These are phyloP conservation scores for Sporothrix sp. DNA, from an alignment of 2,329 filamentous ascomycete species.

Conservation along the genomic window DNA sequence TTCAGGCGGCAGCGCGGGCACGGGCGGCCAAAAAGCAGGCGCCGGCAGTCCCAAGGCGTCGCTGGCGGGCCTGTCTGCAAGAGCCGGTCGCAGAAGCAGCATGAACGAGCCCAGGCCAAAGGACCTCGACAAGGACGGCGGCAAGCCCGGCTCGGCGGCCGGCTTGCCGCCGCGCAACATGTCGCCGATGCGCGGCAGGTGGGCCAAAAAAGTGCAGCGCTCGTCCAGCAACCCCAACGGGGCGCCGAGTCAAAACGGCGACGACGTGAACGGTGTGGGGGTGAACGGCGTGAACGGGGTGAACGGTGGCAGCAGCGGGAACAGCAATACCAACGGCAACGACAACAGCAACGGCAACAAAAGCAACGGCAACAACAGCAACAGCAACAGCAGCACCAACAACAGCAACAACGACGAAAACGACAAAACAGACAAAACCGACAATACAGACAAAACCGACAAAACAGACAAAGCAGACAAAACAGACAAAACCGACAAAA, in stretches of 20 bases:
- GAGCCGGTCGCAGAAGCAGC: background rate
- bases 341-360: background rate
- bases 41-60: background rate
- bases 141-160: background rate
- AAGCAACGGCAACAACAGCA: background rate
- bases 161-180: slow-evolving; percentile 36
- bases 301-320: too few relatives aligned
- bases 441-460: too few relatives aligned
- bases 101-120: background rate
- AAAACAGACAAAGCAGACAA: too few relatives aligned
- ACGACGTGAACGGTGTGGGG: too few relatives aligned
- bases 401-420: slow-evolving; percentile 1
- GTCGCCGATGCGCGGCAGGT: slow-evolving; percentile 34
- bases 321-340: slow-evolving; percentile 12
- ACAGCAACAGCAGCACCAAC: too few relatives aligned
- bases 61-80: background rate
- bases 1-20: background rate
- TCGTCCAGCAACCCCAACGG: background rate
- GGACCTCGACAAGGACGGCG: background rate
- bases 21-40: background rate
- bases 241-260: too few relatives aligned
- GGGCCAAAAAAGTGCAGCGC: slow-evolving; percentile 38
- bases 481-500: too few relatives aligned
- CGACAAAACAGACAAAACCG: too few relatives aligned
- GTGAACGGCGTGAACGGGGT: too few relatives aligned